Evolutionary conservation across 805 yeast genomes (phyloP).

Genomic region (Clavispora fructus): DNA sequence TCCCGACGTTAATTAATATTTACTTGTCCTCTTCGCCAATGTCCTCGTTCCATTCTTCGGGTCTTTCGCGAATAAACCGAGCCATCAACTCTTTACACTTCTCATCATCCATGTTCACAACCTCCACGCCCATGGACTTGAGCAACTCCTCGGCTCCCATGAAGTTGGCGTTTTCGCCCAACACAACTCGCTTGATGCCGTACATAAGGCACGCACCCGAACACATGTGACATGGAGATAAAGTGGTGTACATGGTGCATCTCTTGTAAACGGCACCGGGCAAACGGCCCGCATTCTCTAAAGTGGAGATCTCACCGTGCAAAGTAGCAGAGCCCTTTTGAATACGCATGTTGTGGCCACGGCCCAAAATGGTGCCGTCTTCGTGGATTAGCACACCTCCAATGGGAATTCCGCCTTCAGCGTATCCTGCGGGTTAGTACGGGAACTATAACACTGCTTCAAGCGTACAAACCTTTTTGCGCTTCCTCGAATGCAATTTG

Average conservation of each 20-base stretch:
- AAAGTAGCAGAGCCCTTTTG: constrained; percentile 79
- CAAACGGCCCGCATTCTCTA: constrained; percentile 88
- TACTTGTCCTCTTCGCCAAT: constrained; percentile 45
- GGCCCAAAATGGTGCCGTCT: constrained; percentile 78
- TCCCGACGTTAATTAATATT: no score
- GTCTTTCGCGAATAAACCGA: constrained; percentile 70
- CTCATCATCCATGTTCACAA: constrained; percentile 53
- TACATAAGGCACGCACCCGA: constrained; percentile 88
- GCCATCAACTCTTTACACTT: constrained; percentile 70
- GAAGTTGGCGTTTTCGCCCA: constrained; percentile 85
- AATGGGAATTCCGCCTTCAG: constrained; percentile 90
- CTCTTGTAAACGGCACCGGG: constrained; percentile 73
- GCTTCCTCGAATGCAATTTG: constrained; percentile 73
- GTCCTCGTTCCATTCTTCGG: constrained; percentile 79
- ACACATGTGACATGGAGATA: constrained; percentile 95
- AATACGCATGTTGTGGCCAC: constrained; percentile 86
- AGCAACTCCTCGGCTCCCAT: constrained; percentile 80
- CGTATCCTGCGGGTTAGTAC: constrained; percentile 39
- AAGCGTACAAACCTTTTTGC: constrained; percentile 39
- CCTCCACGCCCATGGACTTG: constrained; percentile 61
- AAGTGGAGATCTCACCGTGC: constrained; percentile 88
- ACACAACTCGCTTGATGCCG: constrained; percentile 79
- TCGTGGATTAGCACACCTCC: constrained; percentile 69
- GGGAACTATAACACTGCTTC: neutral
- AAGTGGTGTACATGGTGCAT: constrained; percentile 87